Conservation (phyloP, 805 yeast genomes). For the Brettanomyces naardenensis region DNA sequence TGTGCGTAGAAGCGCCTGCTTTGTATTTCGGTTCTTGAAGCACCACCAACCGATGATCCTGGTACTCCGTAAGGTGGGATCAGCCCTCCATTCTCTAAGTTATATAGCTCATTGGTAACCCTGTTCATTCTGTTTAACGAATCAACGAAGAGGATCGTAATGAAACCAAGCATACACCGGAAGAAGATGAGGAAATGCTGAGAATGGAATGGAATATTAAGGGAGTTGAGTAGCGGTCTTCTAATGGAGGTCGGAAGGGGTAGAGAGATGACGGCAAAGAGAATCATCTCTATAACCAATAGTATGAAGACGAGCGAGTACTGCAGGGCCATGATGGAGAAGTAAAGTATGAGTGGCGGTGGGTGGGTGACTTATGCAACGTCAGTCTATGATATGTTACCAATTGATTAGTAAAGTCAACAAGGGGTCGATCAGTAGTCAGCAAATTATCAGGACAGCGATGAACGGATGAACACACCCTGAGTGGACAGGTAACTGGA, state of each 20-base stretch:
- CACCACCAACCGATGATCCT: constrained; percentile 18
- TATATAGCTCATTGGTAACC: constrained; percentile 53
- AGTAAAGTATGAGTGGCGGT: not conserved
- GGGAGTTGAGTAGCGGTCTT: constrained; percentile 52
- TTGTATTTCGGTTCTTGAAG: constrained; percentile 73
- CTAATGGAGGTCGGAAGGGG: constrained; percentile 79
- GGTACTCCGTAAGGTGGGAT: constrained; percentile 2
- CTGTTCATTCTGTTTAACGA: constrained; percentile 76
- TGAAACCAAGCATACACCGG: constrained; percentile 77
- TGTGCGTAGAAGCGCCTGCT: constrained; percentile 93
- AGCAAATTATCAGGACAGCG: too few species aligned
- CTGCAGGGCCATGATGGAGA: constrained; percentile 22
- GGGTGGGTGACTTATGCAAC: not conserved
- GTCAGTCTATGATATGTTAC: too few species aligned
- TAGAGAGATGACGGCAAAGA: constrained; percentile 72
- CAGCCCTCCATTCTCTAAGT: constrained; percentile 22
- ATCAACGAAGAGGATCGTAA: constrained; percentile 77
- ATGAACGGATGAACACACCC: too few species aligned
- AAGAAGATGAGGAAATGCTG: constrained; percentile 69
- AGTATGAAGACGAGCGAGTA: constrained; percentile 51
- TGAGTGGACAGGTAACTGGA: too few species aligned
- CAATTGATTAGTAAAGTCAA: too few species aligned
- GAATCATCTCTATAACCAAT: constrained; percentile 66
- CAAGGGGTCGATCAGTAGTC: too few species aligned
- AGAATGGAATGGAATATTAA: constrained; percentile 62